Evolutionary conservation across 164 flowering plant genomes (phyloP).

Genomic region (Platanus orientalis): DNA sequence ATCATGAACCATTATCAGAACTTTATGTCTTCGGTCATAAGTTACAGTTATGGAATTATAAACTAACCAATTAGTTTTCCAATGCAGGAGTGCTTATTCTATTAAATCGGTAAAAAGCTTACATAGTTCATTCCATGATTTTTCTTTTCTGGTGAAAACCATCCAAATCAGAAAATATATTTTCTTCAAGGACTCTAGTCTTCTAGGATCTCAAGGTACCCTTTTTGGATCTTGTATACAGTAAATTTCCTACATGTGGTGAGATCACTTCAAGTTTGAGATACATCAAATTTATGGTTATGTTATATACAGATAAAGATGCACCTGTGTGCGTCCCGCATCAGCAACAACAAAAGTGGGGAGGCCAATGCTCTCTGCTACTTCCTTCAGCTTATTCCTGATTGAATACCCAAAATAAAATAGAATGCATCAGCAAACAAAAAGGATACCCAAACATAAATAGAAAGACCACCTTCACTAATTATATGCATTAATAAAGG

Average conservation of each 20-base stretch:
- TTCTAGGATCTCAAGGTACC: background rate
- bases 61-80: no score
- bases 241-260: background rate
- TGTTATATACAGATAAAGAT: background rate
- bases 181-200: background rate
- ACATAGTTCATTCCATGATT: background rate
- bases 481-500: no score
- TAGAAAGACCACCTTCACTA: background rate
- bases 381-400: constrained; percentile 74
- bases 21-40: no score
- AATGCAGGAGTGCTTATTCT: no score
- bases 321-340: constrained; percentile 95
- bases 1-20: no score
- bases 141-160: background rate
- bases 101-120: no score
- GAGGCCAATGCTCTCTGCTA: constrained; percentile 84
- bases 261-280: background rate
- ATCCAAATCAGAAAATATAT: background rate
- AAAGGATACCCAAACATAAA: background rate
- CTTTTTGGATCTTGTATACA: background rate
- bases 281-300: background rate
- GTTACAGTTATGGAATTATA: no score
- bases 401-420: constrained; percentile 5
- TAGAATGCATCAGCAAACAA: background rate
- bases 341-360: constrained; percentile 94